Base-by-base conservation (phyloP, 495 filamentous ascomycete species). In the Friedmanniomyces simplex region DNA sequence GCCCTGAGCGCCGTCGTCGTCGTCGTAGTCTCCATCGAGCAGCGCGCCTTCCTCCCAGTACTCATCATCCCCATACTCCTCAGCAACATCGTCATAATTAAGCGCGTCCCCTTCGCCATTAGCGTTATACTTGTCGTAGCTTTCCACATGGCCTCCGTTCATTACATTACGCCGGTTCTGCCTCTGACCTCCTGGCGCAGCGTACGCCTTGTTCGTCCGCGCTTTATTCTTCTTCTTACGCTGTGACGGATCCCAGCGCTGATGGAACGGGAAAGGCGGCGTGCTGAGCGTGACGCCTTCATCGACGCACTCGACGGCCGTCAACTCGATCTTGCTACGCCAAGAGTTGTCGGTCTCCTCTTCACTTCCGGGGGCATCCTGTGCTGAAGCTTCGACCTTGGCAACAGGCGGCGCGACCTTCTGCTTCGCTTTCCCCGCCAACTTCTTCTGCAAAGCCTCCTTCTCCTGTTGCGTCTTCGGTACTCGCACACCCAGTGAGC, bases 231-330 rank as follows among this genome's bases (percentile, higher is more conserved):
- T 63, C 46, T 58, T 63, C 24, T 37, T 45, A 62, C 82, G 73
- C 56, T 91, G 86, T 52, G 88, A 83, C 2, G 78, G 74, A 70
- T 96, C 88, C 90, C 89, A 96, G 52, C 86, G 82, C 68, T 95
- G 88, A 13, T 83, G 73, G 62, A 97, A 98, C 0, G 93, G 93
- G 66, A 95, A 97, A 2, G 87, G 87, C 0, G 93, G 91, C 21
- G 83, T 77, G 54, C 80, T 89, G 32, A 96, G 74, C 55, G 57
- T 61, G 21, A 63, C 25, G 36, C 45, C 48, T 24, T 61, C 54
- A 1, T 81, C 72, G 49, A 90, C 73, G 68, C 93, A 96, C 67
- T 98, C 93, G 12, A 89, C 84, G 46, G 89, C 91, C 52, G 77
- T 79, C 28, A 87, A 67, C 41, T 73, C 77, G 36, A 96, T 83